These are phyloP conservation scores for Flaveria bidentis DNA, from an alignment of 129 eudicot genomes.

Conservation along the genomic window DNA sequence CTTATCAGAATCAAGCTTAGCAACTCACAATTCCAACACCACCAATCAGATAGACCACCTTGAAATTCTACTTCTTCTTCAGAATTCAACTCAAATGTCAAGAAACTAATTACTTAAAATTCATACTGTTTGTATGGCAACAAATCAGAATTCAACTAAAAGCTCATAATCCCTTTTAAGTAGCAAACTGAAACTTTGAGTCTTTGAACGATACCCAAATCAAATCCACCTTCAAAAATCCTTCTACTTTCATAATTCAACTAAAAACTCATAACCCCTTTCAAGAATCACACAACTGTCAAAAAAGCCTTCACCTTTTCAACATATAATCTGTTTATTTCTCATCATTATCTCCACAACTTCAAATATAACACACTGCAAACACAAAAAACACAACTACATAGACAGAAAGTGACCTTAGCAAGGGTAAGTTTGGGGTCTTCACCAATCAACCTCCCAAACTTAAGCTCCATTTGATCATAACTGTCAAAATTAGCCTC, in stretches of 20 bases:
- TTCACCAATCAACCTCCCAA: constrained; percentile 76
- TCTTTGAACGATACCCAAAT: too few species aligned
- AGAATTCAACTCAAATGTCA: constrained; percentile 3
- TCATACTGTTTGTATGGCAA: neutral
- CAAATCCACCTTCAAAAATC: too few species aligned
- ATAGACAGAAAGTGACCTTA: constrained; percentile 50
- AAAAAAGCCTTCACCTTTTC: constrained; percentile 6
- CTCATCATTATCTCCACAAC: neutral
- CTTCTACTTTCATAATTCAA: neutral
- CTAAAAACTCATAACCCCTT: neutral
- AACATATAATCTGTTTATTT: neutral
- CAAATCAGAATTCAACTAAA: constrained; percentile 14
- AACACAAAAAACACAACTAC: neutral
- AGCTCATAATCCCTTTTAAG: neutral
- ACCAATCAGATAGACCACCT: constrained; percentile 12
- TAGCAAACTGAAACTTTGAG: too few species aligned
- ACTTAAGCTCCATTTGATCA: constrained; percentile 81
- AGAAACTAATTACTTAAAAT: neutral
- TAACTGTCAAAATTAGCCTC: constrained; percentile 50
- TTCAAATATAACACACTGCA: neutral
- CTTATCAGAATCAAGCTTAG: constrained; percentile 5
- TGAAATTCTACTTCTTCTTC: neutral
- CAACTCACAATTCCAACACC: constrained; percentile 6
- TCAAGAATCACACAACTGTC: constrained; percentile 12
- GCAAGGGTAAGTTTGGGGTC: constrained; percentile 86